Evolutionary conservation across 805 yeast genomes (phyloP).

Genomic region (Wickerhamiella nectarea): DNA sequence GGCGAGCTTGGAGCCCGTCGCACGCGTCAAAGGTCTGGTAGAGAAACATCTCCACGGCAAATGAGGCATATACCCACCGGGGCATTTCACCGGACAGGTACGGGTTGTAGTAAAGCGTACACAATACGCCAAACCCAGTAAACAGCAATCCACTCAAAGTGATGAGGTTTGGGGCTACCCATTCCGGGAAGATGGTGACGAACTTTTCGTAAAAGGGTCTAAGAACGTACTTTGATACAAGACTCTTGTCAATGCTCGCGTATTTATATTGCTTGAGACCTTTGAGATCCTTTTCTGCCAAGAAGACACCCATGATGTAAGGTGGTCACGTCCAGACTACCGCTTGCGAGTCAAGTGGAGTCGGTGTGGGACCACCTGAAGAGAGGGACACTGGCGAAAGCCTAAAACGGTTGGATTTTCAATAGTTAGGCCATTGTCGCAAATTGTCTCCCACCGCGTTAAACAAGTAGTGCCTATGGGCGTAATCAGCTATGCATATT

Average conservation of each 20-base stretch:
- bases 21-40: slow-evolving; percentile 95
- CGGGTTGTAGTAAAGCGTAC: slow-evolving; percentile 66
- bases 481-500: no score
- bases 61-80: slow-evolving; percentile 58
- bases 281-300: slow-evolving; percentile 20
- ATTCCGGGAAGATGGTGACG: slow-evolving; percentile 60
- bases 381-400: no score
- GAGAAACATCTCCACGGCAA: slow-evolving; percentile 72
- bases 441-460: no score
- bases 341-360: no score
- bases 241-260: slow-evolving; percentile 62
- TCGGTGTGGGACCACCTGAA: no score
- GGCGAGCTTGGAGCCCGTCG: slow-evolving; percentile 90
- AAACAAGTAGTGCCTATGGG: no score
- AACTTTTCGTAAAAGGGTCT: slow-evolving; percentile 73
- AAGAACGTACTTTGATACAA: slow-evolving; percentile 57
- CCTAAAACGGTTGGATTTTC: no score
- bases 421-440: no score
- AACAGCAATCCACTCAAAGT: slow-evolving; percentile 70
- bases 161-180: slow-evolving; percentile 77
- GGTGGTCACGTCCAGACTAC: no score
- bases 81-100: slow-evolving; percentile 47
- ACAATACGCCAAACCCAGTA: slow-evolving; percentile 45
- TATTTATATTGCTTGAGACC: slow-evolving; percentile 24
- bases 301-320: slow-evolving; percentile 19